These are phyloP conservation scores for Microcos paniculata DNA, from an alignment of 345 rosid genomes.

Conservation along the genomic window DNA sequence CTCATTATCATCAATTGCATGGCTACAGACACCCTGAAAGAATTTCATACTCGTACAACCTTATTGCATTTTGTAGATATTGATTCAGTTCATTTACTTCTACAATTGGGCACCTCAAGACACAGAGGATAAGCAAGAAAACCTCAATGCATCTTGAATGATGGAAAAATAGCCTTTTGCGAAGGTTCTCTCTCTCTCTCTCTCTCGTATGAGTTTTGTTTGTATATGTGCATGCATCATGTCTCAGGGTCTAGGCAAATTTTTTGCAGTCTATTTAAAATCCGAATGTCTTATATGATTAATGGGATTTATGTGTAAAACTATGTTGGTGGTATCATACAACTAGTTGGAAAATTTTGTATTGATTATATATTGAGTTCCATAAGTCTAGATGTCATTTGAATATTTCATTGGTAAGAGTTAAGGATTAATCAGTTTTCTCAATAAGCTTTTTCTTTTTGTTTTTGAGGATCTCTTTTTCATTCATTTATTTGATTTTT, in stretches of 20 bases:
- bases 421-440: neutral
- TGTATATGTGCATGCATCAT: neutral
- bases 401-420: neutral
- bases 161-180: neutral
- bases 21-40: neutral
- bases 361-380: neutral
- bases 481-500: neutral
- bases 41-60: conserved; percentile 20
- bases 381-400: neutral
- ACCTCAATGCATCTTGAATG: conserved; percentile 23
- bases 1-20: neutral
- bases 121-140: conserved; percentile 22
- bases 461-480: no score
- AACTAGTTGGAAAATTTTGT: no score
- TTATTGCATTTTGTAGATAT: conserved; percentile 53
- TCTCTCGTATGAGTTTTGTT: neutral
- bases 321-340: neutral
- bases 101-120: conserved; percentile 28
- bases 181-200: conserved; percentile 4
- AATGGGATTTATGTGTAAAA: neutral
- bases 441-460: neutral
- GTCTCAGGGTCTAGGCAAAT: neutral
- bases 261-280: neutral
- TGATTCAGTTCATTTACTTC: conserved; percentile 68
- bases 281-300: neutral